Conservation (phyloP, 371 early-diverging fungal genomes). For the Rhizopus sp. region DNA sequence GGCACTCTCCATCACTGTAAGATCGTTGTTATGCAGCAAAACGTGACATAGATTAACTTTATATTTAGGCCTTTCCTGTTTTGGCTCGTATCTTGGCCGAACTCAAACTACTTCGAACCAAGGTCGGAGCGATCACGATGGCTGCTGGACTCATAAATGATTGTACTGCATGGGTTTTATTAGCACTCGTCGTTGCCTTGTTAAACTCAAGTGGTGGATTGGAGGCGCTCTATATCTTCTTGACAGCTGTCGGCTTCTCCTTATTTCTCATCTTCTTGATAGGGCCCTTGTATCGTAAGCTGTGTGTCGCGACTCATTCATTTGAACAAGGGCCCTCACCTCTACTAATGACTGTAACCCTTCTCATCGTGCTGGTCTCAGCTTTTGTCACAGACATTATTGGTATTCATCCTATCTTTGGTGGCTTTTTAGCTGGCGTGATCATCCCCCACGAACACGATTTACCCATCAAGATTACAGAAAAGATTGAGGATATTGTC, state of each 20-base stretch:
- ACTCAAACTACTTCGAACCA: constrained; percentile 78
- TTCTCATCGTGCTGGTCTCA: constrained; percentile 63
- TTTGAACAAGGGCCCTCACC: constrained; percentile 66
- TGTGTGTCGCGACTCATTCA: constrained; percentile 49
- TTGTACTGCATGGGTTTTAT: constrained; percentile 81
- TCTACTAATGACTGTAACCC: constrained; percentile 65
- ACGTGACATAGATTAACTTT: neutral
- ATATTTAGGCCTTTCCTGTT: constrained; percentile 80
- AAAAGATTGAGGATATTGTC: constrained; percentile 91
- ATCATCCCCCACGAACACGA: constrained; percentile 89
- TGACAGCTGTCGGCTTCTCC: constrained; percentile 63
- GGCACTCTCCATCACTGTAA: constrained; percentile 87
- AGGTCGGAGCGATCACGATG: constrained; percentile 81
- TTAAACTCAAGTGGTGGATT: constrained; percentile 64
- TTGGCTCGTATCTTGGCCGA: constrained; percentile 92
- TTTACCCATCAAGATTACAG: constrained; percentile 83
- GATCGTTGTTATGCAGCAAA: constrained; percentile 1
- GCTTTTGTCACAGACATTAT: constrained; percentile 85
- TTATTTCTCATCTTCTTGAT: constrained; percentile 63
- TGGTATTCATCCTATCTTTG: constrained; percentile 92
- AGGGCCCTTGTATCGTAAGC: constrained; percentile 53
- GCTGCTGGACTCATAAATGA: constrained; percentile 90
- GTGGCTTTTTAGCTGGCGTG: constrained; percentile 86
- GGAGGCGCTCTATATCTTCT: constrained; percentile 71
- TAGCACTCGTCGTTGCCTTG: constrained; percentile 82